These are phyloP conservation scores for Lyophyllum semitale DNA, from an alignment of 768 basidiomycete genomes.

Conservation along the genomic window DNA sequence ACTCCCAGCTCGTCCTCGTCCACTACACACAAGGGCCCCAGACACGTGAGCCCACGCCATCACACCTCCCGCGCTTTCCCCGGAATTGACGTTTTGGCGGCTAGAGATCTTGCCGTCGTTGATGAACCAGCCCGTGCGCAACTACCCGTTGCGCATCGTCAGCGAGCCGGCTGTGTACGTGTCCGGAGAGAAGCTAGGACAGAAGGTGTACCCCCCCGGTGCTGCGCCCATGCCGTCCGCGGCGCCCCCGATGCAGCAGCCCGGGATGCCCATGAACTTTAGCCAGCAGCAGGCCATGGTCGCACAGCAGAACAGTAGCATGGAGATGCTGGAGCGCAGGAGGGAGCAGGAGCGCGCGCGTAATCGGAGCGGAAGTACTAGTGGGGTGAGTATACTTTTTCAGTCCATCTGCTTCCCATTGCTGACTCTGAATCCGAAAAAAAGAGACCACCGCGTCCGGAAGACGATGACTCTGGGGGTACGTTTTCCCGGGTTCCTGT, in stretches of 20 bases:
- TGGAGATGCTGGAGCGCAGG: conserved; percentile 71
- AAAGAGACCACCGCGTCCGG: conserved; percentile 39
- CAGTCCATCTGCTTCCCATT: background rate
- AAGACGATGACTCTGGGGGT: conserved; percentile 73
- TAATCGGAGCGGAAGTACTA: conserved; percentile 44
- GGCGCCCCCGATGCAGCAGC: conserved; percentile 28
- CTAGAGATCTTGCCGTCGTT: conserved; percentile 62
- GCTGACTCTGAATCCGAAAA: conserved; percentile 8
- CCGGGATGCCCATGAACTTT: conserved; percentile 37
- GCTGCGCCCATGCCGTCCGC: conserved; percentile 22
- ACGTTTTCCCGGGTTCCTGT: conserved; percentile 6
- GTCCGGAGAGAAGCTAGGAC: conserved; percentile 70
- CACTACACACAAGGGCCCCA: conserved; percentile 73
- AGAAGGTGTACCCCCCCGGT: conserved; percentile 55
- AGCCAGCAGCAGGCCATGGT: conserved; percentile 64
- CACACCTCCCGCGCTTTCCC: background rate
- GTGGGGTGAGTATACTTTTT: conserved; percentile 33
- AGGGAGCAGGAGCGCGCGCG: conserved; percentile 61
- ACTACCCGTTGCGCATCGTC: conserved; percentile 68
- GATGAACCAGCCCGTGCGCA: conserved; percentile 62
- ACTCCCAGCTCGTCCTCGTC: conserved; percentile 71
- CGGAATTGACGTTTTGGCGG: conserved; percentile 7
- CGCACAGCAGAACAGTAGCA: conserved; percentile 69
- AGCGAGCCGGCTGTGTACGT: conserved; percentile 73
- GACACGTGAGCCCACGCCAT: conserved; percentile 44